A percentile compares a stretch with the other conserved stretches of the same genome.
Conservation (phyloP, 805 yeast genomes). For the Candida saitoana region DNA sequence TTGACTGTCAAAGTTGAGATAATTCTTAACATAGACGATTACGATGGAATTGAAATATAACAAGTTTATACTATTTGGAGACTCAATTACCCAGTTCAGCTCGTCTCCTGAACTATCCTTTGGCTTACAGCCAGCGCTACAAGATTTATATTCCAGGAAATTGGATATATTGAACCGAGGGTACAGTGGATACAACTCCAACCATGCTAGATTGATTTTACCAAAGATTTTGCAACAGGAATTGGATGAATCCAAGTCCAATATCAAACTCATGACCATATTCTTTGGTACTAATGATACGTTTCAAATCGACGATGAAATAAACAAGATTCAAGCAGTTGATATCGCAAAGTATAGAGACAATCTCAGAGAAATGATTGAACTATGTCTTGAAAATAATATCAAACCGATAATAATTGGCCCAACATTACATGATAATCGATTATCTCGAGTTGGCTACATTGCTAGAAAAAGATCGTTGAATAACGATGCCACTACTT, state of each 20-base stretch:
- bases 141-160: slow-evolving; percentile 48
- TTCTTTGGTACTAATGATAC: slow-evolving; percentile 83
- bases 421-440: slow-evolving; percentile 55
- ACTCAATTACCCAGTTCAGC: slow-evolving; percentile 61
- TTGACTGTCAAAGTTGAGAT: neutral
- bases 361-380: slow-evolving; percentile 46
- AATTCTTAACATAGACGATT: neutral
- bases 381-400: slow-evolving; percentile 33
- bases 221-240: slow-evolving; percentile 46
- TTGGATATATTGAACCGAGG: slow-evolving; percentile 74
- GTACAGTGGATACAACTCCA: slow-evolving; percentile 68
- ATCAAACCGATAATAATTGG: slow-evolving; percentile 58
- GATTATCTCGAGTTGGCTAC: slow-evolving; percentile 18
- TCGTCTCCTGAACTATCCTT: slow-evolving; percentile 38
- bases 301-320: slow-evolving; percentile 5
- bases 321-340: slow-evolving; percentile 38
- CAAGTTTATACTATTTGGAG: slow-evolving; percentile 64
- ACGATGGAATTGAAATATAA: slow-evolving; percentile 11
- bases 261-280: slow-evolving; percentile 47
- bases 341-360: slow-evolving; percentile 44
- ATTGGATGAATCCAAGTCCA: slow-evolving; percentile 12
- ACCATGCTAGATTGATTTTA: slow-evolving; percentile 44
- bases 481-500: slow-evolving; percentile 33
- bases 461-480: slow-evolving; percentile 2
- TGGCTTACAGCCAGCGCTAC: slow-evolving; percentile 49